Percentiles rank a stretch among this genome's conserved stretches.
Conservation (phyloP, 2,329 filamentous ascomycete genomes). For the Metarhizium guizhouense region DNA sequence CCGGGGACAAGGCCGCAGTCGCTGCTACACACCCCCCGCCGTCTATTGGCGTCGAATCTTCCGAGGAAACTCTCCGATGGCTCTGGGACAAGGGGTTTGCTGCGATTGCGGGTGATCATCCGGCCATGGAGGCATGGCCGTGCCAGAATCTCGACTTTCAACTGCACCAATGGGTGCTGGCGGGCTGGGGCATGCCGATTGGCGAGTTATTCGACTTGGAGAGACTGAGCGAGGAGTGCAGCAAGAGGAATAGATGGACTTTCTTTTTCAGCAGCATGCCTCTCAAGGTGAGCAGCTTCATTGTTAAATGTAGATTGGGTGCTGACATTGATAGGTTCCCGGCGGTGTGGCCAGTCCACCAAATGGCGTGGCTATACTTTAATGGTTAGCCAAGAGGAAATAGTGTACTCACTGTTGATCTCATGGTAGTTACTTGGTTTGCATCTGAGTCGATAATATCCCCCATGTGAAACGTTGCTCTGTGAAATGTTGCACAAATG, state of each 20-base stretch:
- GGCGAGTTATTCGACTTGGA: constrained; percentile 40
- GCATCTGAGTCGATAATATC: background rate
- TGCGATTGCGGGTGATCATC: constrained; percentile 47
- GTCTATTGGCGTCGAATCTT: constrained; percentile 36
- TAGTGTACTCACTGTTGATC: too few species aligned
- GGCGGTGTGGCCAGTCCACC: constrained; percentile 30
- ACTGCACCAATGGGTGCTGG: constrained; percentile 36
- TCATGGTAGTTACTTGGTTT: too few species aligned
- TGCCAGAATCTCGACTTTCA: constrained; percentile 20
- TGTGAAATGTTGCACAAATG: too few species aligned
- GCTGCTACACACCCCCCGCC: constrained; percentile 20
- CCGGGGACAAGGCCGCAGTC: constrained; percentile 27
- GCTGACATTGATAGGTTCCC: constrained; percentile 14
- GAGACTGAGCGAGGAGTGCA: constrained; percentile 24
- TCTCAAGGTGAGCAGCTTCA: constrained; percentile 16
- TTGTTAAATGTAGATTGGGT: background rate
- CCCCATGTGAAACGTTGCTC: background rate
- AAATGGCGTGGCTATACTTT: constrained; percentile 30
- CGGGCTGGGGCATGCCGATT: constrained; percentile 42
- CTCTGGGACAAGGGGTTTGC: constrained; percentile 47
- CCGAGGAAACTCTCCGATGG: constrained; percentile 41
- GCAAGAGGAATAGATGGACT: constrained; percentile 22
- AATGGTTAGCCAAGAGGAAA: background rate
- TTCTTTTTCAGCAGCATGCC: constrained; percentile 33
- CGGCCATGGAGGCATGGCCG: constrained; percentile 42